Evolutionary conservation across 768 basidiomycete species (phyloP).

Genomic region (Xerocomellus intermedius): DNA sequence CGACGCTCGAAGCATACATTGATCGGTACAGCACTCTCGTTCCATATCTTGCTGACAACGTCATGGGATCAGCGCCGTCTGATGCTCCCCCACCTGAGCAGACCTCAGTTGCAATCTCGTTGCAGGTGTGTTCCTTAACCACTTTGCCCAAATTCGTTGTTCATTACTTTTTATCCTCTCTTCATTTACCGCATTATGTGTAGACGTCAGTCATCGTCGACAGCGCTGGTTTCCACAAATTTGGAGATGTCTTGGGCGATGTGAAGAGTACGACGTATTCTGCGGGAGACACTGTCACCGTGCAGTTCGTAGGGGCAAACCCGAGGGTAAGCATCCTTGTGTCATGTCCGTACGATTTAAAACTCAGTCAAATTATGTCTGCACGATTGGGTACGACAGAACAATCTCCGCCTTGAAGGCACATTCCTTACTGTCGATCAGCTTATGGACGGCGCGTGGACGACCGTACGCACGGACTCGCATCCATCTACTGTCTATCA

Average conservation of each 20-base stretch:
- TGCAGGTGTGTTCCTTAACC: conserved; percentile 44
- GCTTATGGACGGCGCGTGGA: conserved; percentile 50
- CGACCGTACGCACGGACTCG: conserved; percentile 64
- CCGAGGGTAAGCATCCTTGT: conserved; percentile 53
- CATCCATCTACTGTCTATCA: conserved; percentile 72
- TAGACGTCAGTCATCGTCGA: conserved; percentile 67
- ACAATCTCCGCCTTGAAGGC: conserved; percentile 70
- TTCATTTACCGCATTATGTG: background rate
- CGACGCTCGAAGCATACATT: conserved; percentile 78
- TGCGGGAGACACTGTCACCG: conserved; percentile 57
- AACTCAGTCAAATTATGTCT: background rate
- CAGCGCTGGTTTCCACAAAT: conserved; percentile 50
- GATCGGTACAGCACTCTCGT: conserved; percentile 70
- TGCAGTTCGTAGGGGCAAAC: conserved; percentile 72
- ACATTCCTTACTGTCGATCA: conserved; percentile 72
- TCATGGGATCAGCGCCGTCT: conserved; percentile 48
- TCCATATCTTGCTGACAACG: conserved; percentile 54
- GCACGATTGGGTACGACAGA: conserved; percentile 39
- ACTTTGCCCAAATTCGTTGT: background rate
- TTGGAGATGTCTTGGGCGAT: conserved; percentile 61
- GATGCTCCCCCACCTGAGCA: conserved; percentile 66
- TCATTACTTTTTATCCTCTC: background rate
- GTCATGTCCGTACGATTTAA: background rate
- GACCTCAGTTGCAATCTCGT: conserved; percentile 62
- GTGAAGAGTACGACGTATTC: conserved; percentile 50